phyloP scores from a whole-genome alignment of 495 filamentous ascomycete genomes.

The Penicillium samsonianum region DNA sequence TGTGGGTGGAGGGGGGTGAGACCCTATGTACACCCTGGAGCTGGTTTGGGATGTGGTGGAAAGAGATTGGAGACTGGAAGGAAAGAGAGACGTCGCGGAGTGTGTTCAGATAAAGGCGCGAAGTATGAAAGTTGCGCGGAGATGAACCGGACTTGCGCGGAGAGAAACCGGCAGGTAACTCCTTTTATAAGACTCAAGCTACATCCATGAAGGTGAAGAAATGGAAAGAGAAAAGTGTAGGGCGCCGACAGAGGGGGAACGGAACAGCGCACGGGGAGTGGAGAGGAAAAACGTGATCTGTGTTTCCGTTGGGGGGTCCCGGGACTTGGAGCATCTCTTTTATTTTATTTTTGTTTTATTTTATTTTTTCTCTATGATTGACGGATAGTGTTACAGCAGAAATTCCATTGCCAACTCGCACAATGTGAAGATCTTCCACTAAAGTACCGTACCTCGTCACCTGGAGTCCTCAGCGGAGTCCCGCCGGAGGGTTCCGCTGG shows the following conservation, averaged over 20 bases:
- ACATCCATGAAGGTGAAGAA: conserved; percentile 17
- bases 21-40: background rate
- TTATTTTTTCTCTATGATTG: background rate
- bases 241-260: conserved; percentile 1
- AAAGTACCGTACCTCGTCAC: background rate
- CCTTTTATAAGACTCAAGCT: background rate
- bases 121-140: conserved; percentile 18
- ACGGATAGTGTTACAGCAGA: background rate
- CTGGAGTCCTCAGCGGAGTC: conserved; percentile 33
- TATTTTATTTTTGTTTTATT: background rate
- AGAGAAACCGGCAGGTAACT: conserved; percentile 10
- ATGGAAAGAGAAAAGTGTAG: conserved; percentile 12
- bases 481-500: conserved; percentile 41
- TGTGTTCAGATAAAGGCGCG: conserved; percentile 11
- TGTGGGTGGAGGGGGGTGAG: conserved; percentile 13
- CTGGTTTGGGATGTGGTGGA: background rate
- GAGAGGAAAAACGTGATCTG: conserved; percentile 18
- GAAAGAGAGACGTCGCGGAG: conserved; percentile 1
- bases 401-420: background rate
- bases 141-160: conserved; percentile 18
- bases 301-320: background rate
- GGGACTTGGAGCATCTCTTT: conserved; percentile 8
- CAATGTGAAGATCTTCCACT: background rate
- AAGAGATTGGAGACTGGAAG: background rate
- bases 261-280: conserved; percentile 17